Evolutionary conservation across 306 rosid species (phyloP).

Genomic region (Begonia masoniana): DNA sequence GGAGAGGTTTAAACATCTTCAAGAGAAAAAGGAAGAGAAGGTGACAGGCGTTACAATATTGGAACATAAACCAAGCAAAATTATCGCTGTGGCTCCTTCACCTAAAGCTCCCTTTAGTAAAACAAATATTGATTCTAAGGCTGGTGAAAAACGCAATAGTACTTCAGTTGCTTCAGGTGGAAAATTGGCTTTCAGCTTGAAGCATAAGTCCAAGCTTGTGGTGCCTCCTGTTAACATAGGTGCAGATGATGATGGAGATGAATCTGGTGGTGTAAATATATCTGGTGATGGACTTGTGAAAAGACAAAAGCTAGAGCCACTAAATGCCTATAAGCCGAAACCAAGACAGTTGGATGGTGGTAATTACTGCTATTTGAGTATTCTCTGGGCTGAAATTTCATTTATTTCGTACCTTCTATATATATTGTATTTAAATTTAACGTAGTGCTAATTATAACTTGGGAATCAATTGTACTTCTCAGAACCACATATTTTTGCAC

Average conservation of each 20-base stretch:
- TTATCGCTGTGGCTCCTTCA: conserved; percentile 36
- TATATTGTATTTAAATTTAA: too few species aligned
- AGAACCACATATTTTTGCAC: too few species aligned
- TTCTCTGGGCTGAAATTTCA: too few species aligned
- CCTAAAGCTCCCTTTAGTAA: conserved; percentile 34
- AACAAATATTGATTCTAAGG: conserved; percentile 25
- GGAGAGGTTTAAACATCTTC: conserved; percentile 95
- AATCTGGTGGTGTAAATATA: conserved; percentile 39
- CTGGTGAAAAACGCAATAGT: conserved; percentile 40
- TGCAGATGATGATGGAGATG: conserved; percentile 87
- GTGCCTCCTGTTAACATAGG: conserved; percentile 71
- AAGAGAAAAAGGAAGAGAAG: conserved; percentile 48
- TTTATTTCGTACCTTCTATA: too few species aligned
- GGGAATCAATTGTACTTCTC: too few species aligned
- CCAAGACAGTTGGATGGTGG: conserved; percentile 62
- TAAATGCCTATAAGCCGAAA: conserved; percentile 32
- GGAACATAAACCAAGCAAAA: conserved; percentile 48
- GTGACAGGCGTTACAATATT: conserved; percentile 26
- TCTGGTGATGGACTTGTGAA: conserved; percentile 46
- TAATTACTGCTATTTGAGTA: conserved; percentile 36
- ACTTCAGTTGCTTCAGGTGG: conserved; percentile 41
- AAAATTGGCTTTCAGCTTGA: conserved; percentile 95
- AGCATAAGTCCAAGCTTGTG: conserved; percentile 78
- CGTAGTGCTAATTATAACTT: too few species aligned
- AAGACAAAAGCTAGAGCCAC: conserved; percentile 59